Evolutionary conservation across 139 green algal genomes (phyloP).

Genomic region (Astrephomene gubernaculifera): DNA sequence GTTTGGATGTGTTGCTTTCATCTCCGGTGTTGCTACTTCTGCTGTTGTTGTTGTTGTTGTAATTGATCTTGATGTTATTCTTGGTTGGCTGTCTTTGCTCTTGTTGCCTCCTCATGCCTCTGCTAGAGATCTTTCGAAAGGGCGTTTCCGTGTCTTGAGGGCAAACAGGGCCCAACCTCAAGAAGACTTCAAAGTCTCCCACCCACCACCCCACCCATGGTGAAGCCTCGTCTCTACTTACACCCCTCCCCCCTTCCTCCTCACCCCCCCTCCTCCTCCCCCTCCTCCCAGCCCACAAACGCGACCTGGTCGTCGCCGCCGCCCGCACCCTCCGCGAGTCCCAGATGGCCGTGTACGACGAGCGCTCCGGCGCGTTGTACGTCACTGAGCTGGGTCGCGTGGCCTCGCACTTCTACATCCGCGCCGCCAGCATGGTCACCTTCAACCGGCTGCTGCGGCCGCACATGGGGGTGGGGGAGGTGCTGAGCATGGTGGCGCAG

Average conservation of each 20-base stretch:
- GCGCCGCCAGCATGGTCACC: slow-evolving; percentile 67
- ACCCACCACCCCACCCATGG: background rate
- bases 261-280: background rate
- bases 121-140: too few species aligned
- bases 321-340: slow-evolving; percentile 49
- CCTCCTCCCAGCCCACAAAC: slow-evolving; percentile 60
- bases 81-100: too few species aligned
- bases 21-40: too few species aligned
- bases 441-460: slow-evolving; percentile 90
- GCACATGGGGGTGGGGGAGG: slow-evolving; percentile 84
- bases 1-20: too few species aligned
- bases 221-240: too few species aligned
- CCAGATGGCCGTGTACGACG: slow-evolving; percentile 93
- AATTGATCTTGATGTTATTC: too few species aligned
- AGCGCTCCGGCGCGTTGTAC: slow-evolving; percentile 87
- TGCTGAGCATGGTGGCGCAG: slow-evolving; percentile 89
- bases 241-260: background rate
- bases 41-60: too few species aligned
- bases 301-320: slow-evolving; percentile 62
- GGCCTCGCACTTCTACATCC: slow-evolving; percentile 95
- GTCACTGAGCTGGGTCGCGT: slow-evolving; percentile 95
- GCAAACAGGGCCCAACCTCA: too few species aligned
- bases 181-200: background rate
- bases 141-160: too few species aligned
- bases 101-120: too few species aligned